These are phyloP conservation scores for Monilinia fructicola DNA, from an alignment of 2,329 filamentous ascomycete species.

Conservation along the genomic window DNA sequence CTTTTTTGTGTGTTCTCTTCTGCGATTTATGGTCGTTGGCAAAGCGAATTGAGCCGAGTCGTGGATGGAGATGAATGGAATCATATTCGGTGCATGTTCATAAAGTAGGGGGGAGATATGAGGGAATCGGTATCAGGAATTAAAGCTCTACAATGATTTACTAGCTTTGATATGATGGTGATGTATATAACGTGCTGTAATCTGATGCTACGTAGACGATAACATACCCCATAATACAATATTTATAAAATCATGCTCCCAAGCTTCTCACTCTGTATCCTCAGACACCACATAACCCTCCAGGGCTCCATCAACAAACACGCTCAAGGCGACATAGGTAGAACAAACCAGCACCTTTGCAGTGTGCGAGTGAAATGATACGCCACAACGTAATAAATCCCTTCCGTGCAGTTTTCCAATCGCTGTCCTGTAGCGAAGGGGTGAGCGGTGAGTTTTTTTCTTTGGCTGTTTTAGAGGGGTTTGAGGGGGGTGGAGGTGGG, in stretches of 20 bases:
- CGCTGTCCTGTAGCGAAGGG: neutral
- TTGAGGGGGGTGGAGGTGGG: no score
- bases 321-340: neutral
- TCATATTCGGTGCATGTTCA: conserved; percentile 15
- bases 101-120: neutral
- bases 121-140: conserved; percentile 18
- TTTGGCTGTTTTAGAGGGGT: neutral
- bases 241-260: neutral
- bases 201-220: no score
- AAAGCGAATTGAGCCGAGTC: neutral
- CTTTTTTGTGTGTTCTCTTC: conserved; percentile 6
- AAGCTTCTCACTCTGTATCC: neutral
- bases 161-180: neutral
- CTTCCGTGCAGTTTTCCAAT: neutral
- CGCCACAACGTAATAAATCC: neutral
- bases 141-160: conserved; percentile 2
- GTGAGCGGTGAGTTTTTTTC: neutral
- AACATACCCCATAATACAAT: neutral
- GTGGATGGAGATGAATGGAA: conserved; percentile 1
- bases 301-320: conserved; percentile 2
- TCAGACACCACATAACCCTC: neutral
- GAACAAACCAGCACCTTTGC: neutral
- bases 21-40: neutral
- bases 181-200: neutral
- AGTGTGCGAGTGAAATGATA: neutral